Base-by-base conservation (phyloP, 768 basidiomycete genomes). In the Kwoniella mangroviensis region DNA sequence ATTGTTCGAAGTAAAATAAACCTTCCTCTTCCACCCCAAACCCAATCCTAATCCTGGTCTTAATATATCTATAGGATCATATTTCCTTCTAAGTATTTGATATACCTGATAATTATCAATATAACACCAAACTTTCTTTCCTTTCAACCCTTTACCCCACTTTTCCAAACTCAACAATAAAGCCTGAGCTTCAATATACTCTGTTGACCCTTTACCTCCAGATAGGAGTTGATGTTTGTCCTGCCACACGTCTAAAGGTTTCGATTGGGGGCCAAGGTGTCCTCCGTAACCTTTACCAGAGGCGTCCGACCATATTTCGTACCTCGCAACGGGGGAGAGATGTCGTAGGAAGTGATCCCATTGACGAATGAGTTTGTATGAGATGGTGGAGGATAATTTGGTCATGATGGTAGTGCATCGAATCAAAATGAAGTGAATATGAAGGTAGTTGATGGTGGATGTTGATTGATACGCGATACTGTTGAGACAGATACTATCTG, bases 51-150 rank as follows among this genome's bases (percentile, higher is more conserved):
- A 49, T 6, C 45, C 45, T 19, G 19, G 45, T 19, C 45, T 6
- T 6, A 49, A 0, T 19, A 49, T 4, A 19, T 49, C 19, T 15
- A 34, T 6, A n/a, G 51, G 21, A 4, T 53, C 17, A 58, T 67
- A 67, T 24, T 61, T 54, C 22, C 51, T 42, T 17, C 28, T 45
- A 21, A 69, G 45, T 12, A 43, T 41, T n/a, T 63, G 22, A 55
- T 69, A 69, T 4, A 69, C 68, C 56, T 60, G 59, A 59, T 63
- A 69, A 64, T 69, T 69, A 54, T 69, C 68, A 21, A 63, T 45
- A 55, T 69, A 69, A 55, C 62, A 69, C 56, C 55, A 69, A 22
- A 69, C 68, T n/a, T 69, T 69, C 26, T 69, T 63, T 1, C 68
- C 68, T 49, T 51, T 56, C 54, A 69, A 43, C 26, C 53, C n/a